Evolutionary conservation across 306 rosid species (phyloP), one percentile per base, ranked within the genome.

Genomic region (Lathyrus aphaca): DNA sequence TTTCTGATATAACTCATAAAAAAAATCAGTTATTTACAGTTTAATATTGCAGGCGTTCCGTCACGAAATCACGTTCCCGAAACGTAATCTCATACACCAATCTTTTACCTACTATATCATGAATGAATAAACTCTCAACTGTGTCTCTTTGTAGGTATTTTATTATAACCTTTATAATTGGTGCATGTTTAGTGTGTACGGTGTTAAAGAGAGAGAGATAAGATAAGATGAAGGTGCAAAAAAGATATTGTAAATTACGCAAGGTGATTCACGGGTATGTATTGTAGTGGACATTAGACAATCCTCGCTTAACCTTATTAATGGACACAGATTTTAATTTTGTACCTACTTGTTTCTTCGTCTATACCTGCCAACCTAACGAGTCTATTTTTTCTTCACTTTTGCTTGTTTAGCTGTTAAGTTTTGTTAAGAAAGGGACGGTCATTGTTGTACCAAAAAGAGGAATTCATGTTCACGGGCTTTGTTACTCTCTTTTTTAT

Each of bases 221-320:
- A 45, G 66, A 63, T 66, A 48, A 74, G 61, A 3, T 15, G 23
- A 14, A 35, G 59, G 57, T 8, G 69, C 37, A 18, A 51, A 60
- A 57, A 23, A 30, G 4, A 55, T 21, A 69, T 51, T 53, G 72
- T 78, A 71, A 35, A 64, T 40, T 66, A 67, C 56, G 74, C 5
- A 49, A 42, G 53, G 68, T 27, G 23, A 55, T 58, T 86, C 92
- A 86, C 88, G 86, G 89, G 80, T 38, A 11, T 74, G 68, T 1
- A 55, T 71, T 57, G 25, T 62, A 32, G 78, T 59, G 77, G 35
- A 67, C 35, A 72, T 61, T 57, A 25, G 70, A 64, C 68, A 25
- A 17, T 15, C 32, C 8, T n/a, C 18, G 51, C 72, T 60, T 53
- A 2, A 37, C 49, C 85, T 60, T 38, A 39, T 67, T 61, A 55